Conservation (phyloP, 1,284 basidiomycete species). For the Cutaneotrichosporon cutaneum region DNA sequence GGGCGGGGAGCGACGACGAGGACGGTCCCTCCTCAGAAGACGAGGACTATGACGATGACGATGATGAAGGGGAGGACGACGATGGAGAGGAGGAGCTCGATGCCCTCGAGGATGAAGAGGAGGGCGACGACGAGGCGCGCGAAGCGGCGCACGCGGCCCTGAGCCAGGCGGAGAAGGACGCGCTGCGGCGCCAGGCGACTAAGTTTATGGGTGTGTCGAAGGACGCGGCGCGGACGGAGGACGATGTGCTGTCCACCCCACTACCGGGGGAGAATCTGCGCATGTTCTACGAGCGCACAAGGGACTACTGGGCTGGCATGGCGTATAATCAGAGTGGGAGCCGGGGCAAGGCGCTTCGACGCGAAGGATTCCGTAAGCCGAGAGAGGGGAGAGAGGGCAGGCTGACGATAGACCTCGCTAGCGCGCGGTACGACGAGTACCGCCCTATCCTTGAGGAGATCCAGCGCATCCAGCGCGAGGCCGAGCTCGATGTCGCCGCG, state of each 20-base stretch:
- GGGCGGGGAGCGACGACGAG: constrained; percentile 61
- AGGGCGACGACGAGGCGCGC: constrained; percentile 35
- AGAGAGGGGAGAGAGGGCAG: constrained; percentile 48
- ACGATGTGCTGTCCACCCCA: constrained; percentile 77
- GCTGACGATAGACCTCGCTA: constrained; percentile 19
- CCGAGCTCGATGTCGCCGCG: constrained; percentile 82
- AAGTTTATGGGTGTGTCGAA: constrained; percentile 73
- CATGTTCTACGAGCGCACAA: constrained; percentile 77
- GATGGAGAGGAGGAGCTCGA: constrained; percentile 37
- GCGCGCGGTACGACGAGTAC: constrained; percentile 58
- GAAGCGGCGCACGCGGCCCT: constrained; percentile 30
- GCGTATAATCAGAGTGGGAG: constrained; percentile 62
- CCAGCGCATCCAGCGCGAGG: constrained; percentile 77
- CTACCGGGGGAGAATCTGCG: constrained; percentile 84
- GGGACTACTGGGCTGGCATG: constrained; percentile 75
- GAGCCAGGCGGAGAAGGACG: constrained; percentile 45
- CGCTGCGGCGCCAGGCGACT: constrained; percentile 63
- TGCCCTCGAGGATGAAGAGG: constrained; percentile 33
- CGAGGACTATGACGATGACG: constrained; percentile 53
- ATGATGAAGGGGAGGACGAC: constrained; percentile 41
- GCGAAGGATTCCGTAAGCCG: constrained; percentile 74
- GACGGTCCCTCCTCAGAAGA: constrained; percentile 57
- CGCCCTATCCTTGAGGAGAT: constrained; percentile 77
- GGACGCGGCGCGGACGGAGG: constrained; percentile 63
- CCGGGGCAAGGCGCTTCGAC: constrained; percentile 74